A percentile compares a stretch with the other conserved stretches of the same genome.
Conservation (phyloP, 83 land plant genomes). For the Larix sibirica region DNA sequence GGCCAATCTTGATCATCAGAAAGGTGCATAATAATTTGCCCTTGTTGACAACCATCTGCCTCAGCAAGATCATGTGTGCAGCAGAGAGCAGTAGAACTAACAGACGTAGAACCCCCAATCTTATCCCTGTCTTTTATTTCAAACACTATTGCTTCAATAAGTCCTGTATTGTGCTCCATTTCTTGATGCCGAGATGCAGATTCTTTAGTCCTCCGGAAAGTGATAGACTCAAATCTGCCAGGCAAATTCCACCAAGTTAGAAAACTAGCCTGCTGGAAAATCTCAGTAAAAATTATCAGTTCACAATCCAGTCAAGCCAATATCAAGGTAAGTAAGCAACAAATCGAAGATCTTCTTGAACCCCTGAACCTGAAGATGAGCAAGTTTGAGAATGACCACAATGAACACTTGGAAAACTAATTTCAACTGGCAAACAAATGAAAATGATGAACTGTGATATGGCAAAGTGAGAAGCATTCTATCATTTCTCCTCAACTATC, state of each 20-base stretch:
- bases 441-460: background rate
- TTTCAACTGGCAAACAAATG: background rate
- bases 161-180: conserved; percentile 47
- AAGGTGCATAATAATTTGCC: background rate
- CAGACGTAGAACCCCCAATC: conserved; percentile 89
- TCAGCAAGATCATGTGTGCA: conserved; percentile 87
- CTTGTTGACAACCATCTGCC: conserved; percentile 79
- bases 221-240: conserved; percentile 69
- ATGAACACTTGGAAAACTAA: background rate
- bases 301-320: background rate
- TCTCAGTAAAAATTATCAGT: background rate
- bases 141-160: conserved; percentile 72
- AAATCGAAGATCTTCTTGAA: background rate
- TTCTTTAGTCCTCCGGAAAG: conserved; percentile 63
- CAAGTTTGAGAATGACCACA: background rate
- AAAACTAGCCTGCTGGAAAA: background rate
- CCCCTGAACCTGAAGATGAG: background rate
- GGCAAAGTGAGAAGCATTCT: background rate
- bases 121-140: conserved; percentile 73
- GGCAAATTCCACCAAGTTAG: background rate
- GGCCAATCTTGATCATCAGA: conserved; percentile 57
- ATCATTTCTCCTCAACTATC: background rate
- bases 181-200: conserved; percentile 43
- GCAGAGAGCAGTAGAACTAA: conserved; percentile 76
- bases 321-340: background rate